Evolutionary conservation across 768 basidiomycete genomes (phyloP).

Genomic region (Thelephora aurantiotincta): DNA sequence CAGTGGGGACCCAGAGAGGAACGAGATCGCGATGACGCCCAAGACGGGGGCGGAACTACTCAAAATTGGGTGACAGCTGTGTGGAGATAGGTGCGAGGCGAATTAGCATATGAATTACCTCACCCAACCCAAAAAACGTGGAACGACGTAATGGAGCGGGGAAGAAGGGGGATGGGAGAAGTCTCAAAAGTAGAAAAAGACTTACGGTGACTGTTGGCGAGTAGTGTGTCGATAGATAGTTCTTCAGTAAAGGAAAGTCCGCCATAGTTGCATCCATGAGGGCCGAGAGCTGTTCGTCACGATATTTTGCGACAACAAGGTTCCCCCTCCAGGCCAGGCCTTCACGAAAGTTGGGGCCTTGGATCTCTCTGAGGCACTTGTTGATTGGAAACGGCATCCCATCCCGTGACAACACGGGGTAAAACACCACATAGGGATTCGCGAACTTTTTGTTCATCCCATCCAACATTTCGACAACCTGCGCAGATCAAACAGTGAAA

Average conservation of each 20-base stretch:
- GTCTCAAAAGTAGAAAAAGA: constrained; percentile 4
- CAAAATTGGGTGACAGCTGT: too few relatives aligned
- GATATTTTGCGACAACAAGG: constrained; percentile 62
- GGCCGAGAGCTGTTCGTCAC: constrained; percentile 26
- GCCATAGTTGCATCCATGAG: constrained; percentile 72
- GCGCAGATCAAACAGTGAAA: background rate
- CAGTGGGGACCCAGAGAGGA: too few relatives aligned
- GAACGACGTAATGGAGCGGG: background rate
- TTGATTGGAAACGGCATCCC: constrained; percentile 76
- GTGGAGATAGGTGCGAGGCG: too few relatives aligned
- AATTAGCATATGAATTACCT: background rate
- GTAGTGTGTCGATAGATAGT: constrained; percentile 58
- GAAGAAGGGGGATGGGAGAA: background rate
- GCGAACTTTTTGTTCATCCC: constrained; percentile 70
- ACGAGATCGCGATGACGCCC: too few relatives aligned
- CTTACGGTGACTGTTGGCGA: constrained; percentile 30
- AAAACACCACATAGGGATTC: constrained; percentile 72
- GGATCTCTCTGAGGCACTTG: constrained; percentile 62
- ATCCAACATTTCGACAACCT: constrained; percentile 66
- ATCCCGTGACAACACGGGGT: constrained; percentile 61
- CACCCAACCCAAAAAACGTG: background rate
- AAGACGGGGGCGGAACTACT: too few relatives aligned
- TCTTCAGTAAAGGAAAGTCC: constrained; percentile 71
- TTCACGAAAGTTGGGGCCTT: constrained; percentile 47
- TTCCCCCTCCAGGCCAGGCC: constrained; percentile 68